These are phyloP conservation scores for Penicilliopsis zonata DNA, from an alignment of 495 filamentous ascomycete genomes.

Conservation along the genomic window DNA sequence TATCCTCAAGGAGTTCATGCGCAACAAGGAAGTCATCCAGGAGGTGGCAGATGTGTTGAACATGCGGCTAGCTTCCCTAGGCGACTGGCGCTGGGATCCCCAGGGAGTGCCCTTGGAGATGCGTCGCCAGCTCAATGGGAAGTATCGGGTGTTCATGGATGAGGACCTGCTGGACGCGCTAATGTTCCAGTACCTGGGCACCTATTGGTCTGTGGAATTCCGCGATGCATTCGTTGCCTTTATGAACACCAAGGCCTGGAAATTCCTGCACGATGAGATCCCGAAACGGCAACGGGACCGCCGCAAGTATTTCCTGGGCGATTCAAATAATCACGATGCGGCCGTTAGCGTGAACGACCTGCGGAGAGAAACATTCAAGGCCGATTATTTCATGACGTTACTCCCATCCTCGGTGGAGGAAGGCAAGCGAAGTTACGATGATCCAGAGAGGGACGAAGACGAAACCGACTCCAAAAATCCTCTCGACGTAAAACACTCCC, in stretches of 20 bases:
- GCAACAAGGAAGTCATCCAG: slow-evolving; percentile 39
- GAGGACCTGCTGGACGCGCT: slow-evolving; percentile 56
- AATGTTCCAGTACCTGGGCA: slow-evolving; percentile 52
- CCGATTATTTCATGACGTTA: slow-evolving; percentile 44
- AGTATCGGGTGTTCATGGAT: slow-evolving; percentile 51
- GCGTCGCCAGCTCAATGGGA: slow-evolving; percentile 49
- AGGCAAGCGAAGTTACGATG: slow-evolving; percentile 19
- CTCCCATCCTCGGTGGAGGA: slow-evolving; percentile 17
- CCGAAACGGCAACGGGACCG: slow-evolving; percentile 30
- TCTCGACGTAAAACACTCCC: slow-evolving; percentile 44
- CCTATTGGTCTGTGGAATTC: slow-evolving; percentile 47
- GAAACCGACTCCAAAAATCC: slow-evolving; percentile 20
- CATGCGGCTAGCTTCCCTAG: slow-evolving; percentile 47
- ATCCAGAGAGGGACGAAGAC: slow-evolving; percentile 16
- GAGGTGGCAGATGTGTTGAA: slow-evolving; percentile 59
- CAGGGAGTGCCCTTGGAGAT: slow-evolving; percentile 44
- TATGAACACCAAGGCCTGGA: slow-evolving; percentile 26
- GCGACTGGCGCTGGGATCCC: slow-evolving; percentile 48
- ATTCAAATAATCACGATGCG: background rate
- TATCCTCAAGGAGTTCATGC: slow-evolving; percentile 47
- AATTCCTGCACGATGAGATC: slow-evolving; percentile 19
- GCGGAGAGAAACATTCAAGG: slow-evolving; percentile 26
- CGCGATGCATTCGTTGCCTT: slow-evolving; percentile 26
- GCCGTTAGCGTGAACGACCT: slow-evolving; percentile 17
- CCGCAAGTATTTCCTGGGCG: slow-evolving; percentile 34